Evolutionary conservation across 1,284 basidiomycete genomes (phyloP).

Genomic region (Malassezia pachydermatis): DNA sequence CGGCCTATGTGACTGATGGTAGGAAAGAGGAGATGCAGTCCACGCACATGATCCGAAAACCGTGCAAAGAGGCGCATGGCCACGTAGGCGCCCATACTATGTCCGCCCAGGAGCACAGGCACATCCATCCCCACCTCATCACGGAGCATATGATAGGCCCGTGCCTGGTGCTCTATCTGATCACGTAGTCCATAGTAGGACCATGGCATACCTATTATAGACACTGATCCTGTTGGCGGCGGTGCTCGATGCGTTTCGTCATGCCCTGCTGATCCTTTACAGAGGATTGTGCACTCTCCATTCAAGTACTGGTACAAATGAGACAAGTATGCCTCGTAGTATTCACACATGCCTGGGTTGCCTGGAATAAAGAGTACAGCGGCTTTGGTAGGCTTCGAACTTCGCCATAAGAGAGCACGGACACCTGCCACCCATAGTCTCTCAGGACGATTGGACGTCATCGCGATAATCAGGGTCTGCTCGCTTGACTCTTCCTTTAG

Average conservation of each 20-base stretch:
- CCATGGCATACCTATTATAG: neutral
- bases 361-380: conserved; percentile 14
- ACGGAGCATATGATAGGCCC: neutral
- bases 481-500: too few relatives aligned
- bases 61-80: neutral
- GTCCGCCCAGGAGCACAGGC: conserved; percentile 8
- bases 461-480: neutral
- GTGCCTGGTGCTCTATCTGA: conserved; percentile 4
- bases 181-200: conserved; percentile 11
- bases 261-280: conserved; percentile 3
- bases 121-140: neutral
- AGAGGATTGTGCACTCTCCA: conserved; percentile 7
- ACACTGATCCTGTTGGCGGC: neutral
- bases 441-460: neutral
- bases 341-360: conserved; percentile 13
- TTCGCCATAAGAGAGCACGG: conserved; percentile 4
- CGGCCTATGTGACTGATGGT: conserved; percentile 8
- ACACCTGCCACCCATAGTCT: neutral
- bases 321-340: conserved; percentile 7
- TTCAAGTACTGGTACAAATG: neutral
- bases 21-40: conserved; percentile 13
- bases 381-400: neutral
- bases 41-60: neutral
- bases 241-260: conserved; percentile 2
- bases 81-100: conserved; percentile 18